Base-by-base conservation (phyloP, 768 basidiomycete genomes). In the Guyanaporus albipodus region DNA sequence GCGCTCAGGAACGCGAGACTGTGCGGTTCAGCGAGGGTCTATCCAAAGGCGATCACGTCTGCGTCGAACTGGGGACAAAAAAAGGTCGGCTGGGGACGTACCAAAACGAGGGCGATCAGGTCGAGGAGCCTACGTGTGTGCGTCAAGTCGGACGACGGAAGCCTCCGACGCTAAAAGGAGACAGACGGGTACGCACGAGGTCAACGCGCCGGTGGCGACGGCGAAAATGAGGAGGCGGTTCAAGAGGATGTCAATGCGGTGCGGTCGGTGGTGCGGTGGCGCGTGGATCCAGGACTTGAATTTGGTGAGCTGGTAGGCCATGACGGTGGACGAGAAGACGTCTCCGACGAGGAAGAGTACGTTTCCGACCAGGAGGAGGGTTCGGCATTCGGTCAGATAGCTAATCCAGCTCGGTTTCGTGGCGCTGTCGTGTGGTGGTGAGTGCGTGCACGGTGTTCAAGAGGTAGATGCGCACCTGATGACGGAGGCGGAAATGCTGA, bases 121-220 rank as follows among this genome's bases (percentile, higher is more conserved):
- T 65, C 62, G 15, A 64, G 46, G 28, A 64, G 19, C 4, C 62
- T 64, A 22, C n/a, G n/a, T 42, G 22, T 12, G 4, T 4, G 12
- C 4, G 9, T 14, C 1, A 12, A 18, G 34, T 54, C 32, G 49
- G 47, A 4, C n/a, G n/a, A n/a, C n/a, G n/a, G n/a, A n/a, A n/a
- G n/a, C n/a, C n/a, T n/a, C n/a, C n/a, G n/a, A n/a, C n/a, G n/a
- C 8, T n/a, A 32, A 17, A 17, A 3, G 12, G 3, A n/a, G n/a
- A n/a, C 31, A 2, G n/a, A 17, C 9, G 14, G 11, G 28, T 10
- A 56, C 58, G 49, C 24, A 64, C 63, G 46, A 55, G 3, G 56
- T 63, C 18, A 64, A 15, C 0, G 54, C 54, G 33, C 63, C 63
- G 0, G 63, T 64, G 14, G 63, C 58, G 12, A 64, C 59, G 1